A percentile compares a stretch with the other conserved stretches of the same genome.
These are phyloP conservation scores for Acer saccharum DNA, from an alignment of 345 rosid species.

Conservation along the genomic window DNA sequence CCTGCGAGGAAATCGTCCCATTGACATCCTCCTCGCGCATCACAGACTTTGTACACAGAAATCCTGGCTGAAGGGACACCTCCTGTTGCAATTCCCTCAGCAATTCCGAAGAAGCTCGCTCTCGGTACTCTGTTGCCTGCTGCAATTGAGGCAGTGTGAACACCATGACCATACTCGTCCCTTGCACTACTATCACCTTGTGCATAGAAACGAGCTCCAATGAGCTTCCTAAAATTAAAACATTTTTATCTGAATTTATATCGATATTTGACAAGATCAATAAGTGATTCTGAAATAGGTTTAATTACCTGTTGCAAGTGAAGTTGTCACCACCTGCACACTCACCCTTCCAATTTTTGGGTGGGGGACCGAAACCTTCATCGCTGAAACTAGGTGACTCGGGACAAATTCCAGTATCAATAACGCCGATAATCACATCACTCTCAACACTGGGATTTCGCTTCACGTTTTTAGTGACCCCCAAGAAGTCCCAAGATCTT, in stretches of 20 bases:
- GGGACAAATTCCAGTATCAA: slow-evolving; percentile 55
- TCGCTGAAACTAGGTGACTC: slow-evolving; percentile 52
- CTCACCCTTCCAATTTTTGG: slow-evolving; percentile 51
- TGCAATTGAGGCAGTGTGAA: slow-evolving; percentile 64
- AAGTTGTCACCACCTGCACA: slow-evolving; percentile 46
- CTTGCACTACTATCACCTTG: neutral
- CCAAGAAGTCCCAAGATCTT: slow-evolving; percentile 64
- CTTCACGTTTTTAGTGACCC: slow-evolving; percentile 21
- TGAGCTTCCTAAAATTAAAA: slow-evolving; percentile 22
- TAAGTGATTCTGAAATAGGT: too few species aligned
- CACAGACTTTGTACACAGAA: slow-evolving; percentile 28
- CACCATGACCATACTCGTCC: slow-evolving; percentile 25
- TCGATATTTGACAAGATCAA: too few species aligned
- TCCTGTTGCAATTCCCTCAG: slow-evolving; percentile 51
- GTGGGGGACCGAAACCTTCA: slow-evolving; percentile 53
- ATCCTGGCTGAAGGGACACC: slow-evolving; percentile 47
- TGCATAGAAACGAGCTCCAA: slow-evolving; percentile 33
- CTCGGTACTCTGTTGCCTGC: slow-evolving; percentile 50
- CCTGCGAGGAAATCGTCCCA: slow-evolving; percentile 24
- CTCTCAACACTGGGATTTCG: slow-evolving; percentile 20
- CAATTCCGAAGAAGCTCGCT: slow-evolving; percentile 45
- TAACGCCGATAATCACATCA: slow-evolving; percentile 41
- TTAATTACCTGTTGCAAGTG: slow-evolving; percentile 52
- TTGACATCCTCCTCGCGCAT: too few species aligned
- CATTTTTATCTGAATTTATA: too few species aligned